A percentile compares a stretch with the other conserved stretches of the same genome.
Evolutionary conservation across 768 basidiomycete species (phyloP).

Genomic region (Cystobasidium onofrii): DNA sequence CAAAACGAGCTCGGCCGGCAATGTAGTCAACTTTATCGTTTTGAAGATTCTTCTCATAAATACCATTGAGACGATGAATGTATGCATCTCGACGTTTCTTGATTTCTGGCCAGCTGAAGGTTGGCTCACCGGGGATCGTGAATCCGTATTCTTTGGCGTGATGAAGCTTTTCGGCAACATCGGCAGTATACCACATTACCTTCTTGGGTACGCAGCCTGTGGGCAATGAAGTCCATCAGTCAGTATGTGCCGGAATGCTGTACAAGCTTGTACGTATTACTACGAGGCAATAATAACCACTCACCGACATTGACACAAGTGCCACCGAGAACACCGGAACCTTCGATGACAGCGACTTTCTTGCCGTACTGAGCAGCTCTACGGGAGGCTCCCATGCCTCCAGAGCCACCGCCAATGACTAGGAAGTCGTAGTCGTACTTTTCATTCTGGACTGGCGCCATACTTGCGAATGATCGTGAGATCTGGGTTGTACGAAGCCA

Average conservation of each 20-base stretch:
- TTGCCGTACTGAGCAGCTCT: slow-evolving; percentile 85
- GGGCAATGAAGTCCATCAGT: slow-evolving; percentile 13
- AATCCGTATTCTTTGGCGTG: slow-evolving; percentile 60
- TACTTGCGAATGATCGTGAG: slow-evolving; percentile 29
- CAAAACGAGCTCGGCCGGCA: slow-evolving; percentile 65
- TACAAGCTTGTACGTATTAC: too few relatives aligned
- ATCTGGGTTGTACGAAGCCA: slow-evolving; percentile 3
- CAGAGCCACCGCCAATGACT: slow-evolving; percentile 57
- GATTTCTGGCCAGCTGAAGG: slow-evolving; percentile 80
- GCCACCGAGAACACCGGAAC: slow-evolving; percentile 66
- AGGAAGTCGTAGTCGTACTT: slow-evolving; percentile 40
- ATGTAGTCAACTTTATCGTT: slow-evolving; percentile 84
- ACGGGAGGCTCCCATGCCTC: slow-evolving; percentile 78
- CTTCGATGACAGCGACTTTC: slow-evolving; percentile 84
- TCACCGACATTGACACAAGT: slow-evolving; percentile 96
- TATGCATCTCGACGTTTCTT: slow-evolving; percentile 94
- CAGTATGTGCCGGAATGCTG: background rate
- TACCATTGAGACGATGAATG: slow-evolving; percentile 75
- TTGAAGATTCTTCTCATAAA: slow-evolving; percentile 80
- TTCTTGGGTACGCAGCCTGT: slow-evolving; percentile 96
- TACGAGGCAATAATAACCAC: too few relatives aligned
- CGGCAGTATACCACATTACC: slow-evolving; percentile 98
- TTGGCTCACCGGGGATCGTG: slow-evolving; percentile 39
- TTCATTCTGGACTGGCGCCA: slow-evolving; percentile 17
- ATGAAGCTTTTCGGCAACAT: slow-evolving; percentile 72